Conservation (phyloP, 176 grass and related monocot genomes). For the Oryza glumipatula region DNA sequence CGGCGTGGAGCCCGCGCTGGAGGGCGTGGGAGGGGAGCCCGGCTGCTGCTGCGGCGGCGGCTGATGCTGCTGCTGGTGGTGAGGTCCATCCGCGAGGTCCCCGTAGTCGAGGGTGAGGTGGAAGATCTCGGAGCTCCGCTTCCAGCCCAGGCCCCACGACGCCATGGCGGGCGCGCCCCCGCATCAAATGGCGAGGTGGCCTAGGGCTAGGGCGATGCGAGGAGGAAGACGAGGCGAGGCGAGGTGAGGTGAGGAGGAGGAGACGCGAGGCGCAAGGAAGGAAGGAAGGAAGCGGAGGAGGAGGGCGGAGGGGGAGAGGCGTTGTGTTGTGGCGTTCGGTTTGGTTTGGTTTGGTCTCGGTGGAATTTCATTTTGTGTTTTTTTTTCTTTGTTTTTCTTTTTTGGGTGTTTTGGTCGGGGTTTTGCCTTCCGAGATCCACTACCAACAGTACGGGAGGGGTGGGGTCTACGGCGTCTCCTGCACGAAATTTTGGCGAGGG, state of each 20-base stretch:
- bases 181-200: slow-evolving; percentile 51
- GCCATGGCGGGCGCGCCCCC: slow-evolving; percentile 64
- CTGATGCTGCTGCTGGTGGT: not conserved
- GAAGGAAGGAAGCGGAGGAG: not conserved
- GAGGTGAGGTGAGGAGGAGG: not conserved
- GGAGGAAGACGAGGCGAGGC: not conserved
- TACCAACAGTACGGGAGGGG: slow-evolving; percentile 26
- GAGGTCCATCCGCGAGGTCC: slow-evolving; percentile 40
- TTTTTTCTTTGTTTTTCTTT: not conserved
- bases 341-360: slow-evolving; percentile 19
- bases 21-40: not conserved
- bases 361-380: slow-evolving; percentile 28
- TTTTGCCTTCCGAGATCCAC: slow-evolving; percentile 47
- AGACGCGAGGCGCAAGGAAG: not conserved
- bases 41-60: not conserved
- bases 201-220: slow-evolving; percentile 18
- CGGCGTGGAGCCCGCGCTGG: not conserved
- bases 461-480: slow-evolving; percentile 27
- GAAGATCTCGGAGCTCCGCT: slow-evolving; percentile 96
- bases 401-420: slow-evolving; percentile 35
- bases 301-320: slow-evolving; percentile 15
- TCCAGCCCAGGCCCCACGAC: slow-evolving; percentile 98
- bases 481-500: slow-evolving; percentile 23
- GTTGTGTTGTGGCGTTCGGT: slow-evolving; percentile 17
- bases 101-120: slow-evolving; percentile 95